Base-by-base conservation (phyloP, 177 flowering plant species). In the Vitis hybrid region DNA sequence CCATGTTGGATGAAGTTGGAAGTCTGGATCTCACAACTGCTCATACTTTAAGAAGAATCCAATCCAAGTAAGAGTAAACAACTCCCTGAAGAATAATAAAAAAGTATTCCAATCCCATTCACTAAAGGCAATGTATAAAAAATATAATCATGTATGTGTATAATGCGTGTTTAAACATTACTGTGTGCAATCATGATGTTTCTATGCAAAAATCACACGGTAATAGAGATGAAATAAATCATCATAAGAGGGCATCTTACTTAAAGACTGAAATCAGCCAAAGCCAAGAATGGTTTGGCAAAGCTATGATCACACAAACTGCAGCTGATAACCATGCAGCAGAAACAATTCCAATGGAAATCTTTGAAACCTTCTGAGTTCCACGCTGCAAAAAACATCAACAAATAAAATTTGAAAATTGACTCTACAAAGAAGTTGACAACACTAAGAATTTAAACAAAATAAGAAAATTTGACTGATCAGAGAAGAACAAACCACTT, bases 231-330 rank as follows among this genome's bases (percentile, higher is more conserved):
- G 35, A 4, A 4, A 24, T 10, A 51, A 52, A 11, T n/a, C 40
- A 51, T 21, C 68, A 61, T 12, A 58, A 60, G 56, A 52, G 19
- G 66, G 48, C 3, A 79, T 74, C 97, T 85, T 84, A 95, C 99
- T 89, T 95, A 78, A 95, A 95, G 61, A 88, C 73, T 52, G 93
- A 82, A 66, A 90, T 82, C 13, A 92, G 83, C 97, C 97, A 91
- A 67, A 92, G 93, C 99, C 99, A 94, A 27, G 92, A 84, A 73
- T 91, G 91, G 52, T n/a, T 71, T n/a, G 93, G 91, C 73, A 81
- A 63, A 58, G 97, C 95, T 58, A 94, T 65, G 78, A 88, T 83
- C 63, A 90, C 75, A 70, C 99, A 92, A 55, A 89, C 75, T 24
- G 81, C 90, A 62, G 88, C 96, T 62, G 77, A 35, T 32, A 78